These are phyloP conservation scores for Camellia lanceoleosa DNA, from an alignment of 148 eudicot genomes.

Conservation along the genomic window DNA sequence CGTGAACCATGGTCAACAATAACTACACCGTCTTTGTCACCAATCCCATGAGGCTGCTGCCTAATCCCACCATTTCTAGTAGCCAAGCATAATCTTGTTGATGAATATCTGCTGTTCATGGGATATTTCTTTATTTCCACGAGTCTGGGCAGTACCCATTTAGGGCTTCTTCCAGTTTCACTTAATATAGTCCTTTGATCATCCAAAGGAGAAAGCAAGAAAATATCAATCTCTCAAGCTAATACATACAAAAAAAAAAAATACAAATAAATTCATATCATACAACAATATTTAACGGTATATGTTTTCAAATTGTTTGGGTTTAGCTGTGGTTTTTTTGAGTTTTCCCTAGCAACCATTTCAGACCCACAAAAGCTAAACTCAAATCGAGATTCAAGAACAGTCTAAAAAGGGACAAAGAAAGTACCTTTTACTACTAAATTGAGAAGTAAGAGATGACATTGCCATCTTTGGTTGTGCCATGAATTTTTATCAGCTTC, in stretches of 20 bases:
- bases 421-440: slow-evolving; percentile 4
- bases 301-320: neutral
- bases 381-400: neutral
- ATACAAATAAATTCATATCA: neutral
- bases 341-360: neutral
- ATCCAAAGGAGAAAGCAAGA: slow-evolving; percentile 2
- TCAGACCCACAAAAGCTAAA: neutral
- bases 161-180: slow-evolving; percentile 24
- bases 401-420: neutral
- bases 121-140: slow-evolving; percentile 22
- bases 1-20: slow-evolving; percentile 97
- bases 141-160: slow-evolving; percentile 20
- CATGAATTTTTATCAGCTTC: neutral
- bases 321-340: neutral
- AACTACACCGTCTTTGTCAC: slow-evolving; percentile 65
- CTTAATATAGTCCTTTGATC: slow-evolving; percentile 10
- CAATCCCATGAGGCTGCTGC: slow-evolving; percentile 33
- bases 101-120: slow-evolving; percentile 22
- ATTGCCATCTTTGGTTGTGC: slow-evolving; percentile 7
- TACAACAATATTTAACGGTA: neutral
- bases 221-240: slow-evolving; percentile 10
- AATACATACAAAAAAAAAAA: neutral
- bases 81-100: slow-evolving; percentile 23
- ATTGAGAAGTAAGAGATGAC: neutral
- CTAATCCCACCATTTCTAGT: slow-evolving; percentile 32